phyloP scores from a whole-genome alignment of 306 rosid species.

The Prosopis cineraria region DNA sequence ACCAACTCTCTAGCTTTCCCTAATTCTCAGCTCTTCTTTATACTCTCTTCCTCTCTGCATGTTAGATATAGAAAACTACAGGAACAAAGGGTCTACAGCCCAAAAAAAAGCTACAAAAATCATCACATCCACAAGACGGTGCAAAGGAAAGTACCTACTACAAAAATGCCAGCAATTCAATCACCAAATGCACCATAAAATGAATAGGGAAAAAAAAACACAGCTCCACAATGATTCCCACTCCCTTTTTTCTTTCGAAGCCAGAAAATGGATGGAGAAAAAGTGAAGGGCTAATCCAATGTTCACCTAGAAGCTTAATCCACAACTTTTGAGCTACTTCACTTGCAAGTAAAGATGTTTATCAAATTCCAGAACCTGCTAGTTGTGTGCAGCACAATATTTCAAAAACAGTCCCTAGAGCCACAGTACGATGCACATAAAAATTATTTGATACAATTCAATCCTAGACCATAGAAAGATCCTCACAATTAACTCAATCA shows the following conservation, averaged over 20 bases:
- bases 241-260: neutral
- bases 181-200: neutral
- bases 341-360: neutral
- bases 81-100: neutral
- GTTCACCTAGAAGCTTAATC: neutral
- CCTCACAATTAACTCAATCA: neutral
- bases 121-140: neutral
- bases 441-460: neutral
- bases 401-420: neutral
- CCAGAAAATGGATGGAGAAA: neutral
- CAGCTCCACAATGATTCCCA: neutral
- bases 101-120: neutral
- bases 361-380: neutral
- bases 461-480: neutral
- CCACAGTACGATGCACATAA: neutral
- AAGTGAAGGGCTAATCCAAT: neutral
- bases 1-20: neutral
- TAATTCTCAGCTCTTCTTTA: neutral
- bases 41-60: neutral
- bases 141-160: neutral
- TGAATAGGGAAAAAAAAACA: neutral
- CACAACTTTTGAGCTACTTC: neutral
- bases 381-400: neutral
- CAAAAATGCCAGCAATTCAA: constrained; percentile 10
- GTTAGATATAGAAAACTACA: neutral